Evolutionary conservation across 1,139 yeast species (phyloP).

Genomic region (Yamadazyma jaroonii): DNA sequence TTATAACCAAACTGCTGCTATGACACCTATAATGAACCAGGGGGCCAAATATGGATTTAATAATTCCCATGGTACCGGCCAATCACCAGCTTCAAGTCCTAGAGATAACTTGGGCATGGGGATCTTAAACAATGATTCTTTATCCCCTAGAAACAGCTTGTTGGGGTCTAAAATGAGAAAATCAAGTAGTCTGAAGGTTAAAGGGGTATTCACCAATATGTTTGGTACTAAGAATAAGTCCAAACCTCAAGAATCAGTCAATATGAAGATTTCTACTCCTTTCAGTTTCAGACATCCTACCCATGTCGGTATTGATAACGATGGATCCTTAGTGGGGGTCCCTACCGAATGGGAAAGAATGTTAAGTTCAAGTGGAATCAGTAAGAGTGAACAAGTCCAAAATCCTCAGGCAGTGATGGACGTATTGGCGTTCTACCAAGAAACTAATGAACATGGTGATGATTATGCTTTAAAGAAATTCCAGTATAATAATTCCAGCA

Average conservation of each 20-base stretch:
- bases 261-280: conserved; percentile 79
- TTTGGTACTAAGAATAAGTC: conserved; percentile 23
- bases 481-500: conserved; percentile 29
- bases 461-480: conserved; percentile 82
- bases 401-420: conserved; percentile 95
- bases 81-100: conserved; percentile 19
- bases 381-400: conserved; percentile 78
- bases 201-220: conserved; percentile 42
- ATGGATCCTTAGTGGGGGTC: conserved; percentile 85
- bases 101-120: conserved; percentile 29
- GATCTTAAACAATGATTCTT: conserved; percentile 12
- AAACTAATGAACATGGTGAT: conserved; percentile 55
- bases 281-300: conserved; percentile 88
- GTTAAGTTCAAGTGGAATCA: conserved; percentile 81
- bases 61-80: background rate
- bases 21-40: conserved; percentile 31
- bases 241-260: conserved; percentile 23
- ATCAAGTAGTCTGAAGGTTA: conserved; percentile 36
- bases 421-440: conserved; percentile 84
- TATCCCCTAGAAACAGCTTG: conserved; percentile 12
- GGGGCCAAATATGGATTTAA: conserved; percentile 12
- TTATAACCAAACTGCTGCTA: conserved; percentile 31
- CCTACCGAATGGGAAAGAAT: conserved; percentile 91
- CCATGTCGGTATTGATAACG: conserved; percentile 88
- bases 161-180: conserved; percentile 24